phyloP scores from a whole-genome alignment of 2,329 filamentous ascomycete species.

The Didymella pinodella region DNA sequence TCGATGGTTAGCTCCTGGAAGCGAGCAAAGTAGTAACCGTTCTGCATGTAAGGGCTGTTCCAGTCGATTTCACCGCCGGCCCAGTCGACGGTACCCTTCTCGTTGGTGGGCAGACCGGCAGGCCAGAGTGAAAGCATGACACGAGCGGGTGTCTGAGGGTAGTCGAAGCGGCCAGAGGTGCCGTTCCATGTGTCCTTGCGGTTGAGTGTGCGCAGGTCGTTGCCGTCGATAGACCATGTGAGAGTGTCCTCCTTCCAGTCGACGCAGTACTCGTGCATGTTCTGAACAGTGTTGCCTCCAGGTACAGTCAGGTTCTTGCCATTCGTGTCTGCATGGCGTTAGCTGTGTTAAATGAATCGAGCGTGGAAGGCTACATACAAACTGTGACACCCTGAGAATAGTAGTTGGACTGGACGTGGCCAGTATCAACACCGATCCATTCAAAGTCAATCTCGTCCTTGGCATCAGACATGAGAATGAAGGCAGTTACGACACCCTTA shows the following conservation, averaged over 20 bases:
- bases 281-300: constrained; percentile 75
- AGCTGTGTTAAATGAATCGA: constrained; percentile 16
- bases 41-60: constrained; percentile 80
- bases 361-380: constrained; percentile 67
- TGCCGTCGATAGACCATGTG: constrained; percentile 86
- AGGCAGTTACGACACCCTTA: constrained; percentile 91
- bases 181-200: constrained; percentile 85
- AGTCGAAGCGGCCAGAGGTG: constrained; percentile 82
- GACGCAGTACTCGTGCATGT: constrained; percentile 85
- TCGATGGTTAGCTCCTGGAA: constrained; percentile 80
- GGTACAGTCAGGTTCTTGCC: constrained; percentile 70
- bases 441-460: constrained; percentile 99
- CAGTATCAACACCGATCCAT: constrained; percentile 82
- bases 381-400: constrained; percentile 94
- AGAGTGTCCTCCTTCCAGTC: constrained; percentile 89
- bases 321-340: constrained; percentile 69
- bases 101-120: constrained; percentile 80
- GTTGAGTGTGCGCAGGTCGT: constrained; percentile 75
- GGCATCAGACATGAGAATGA: constrained; percentile 93
- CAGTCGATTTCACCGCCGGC: constrained; percentile 91
- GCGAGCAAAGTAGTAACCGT: constrained; percentile 88
- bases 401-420: constrained; percentile 88
- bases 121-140: constrained; percentile 97
- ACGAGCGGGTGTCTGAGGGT: constrained; percentile 88
- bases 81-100: constrained; percentile 86